phyloP scores from a whole-genome alignment of 805 yeast genomes.

The Lachancea kluyveri region DNA sequence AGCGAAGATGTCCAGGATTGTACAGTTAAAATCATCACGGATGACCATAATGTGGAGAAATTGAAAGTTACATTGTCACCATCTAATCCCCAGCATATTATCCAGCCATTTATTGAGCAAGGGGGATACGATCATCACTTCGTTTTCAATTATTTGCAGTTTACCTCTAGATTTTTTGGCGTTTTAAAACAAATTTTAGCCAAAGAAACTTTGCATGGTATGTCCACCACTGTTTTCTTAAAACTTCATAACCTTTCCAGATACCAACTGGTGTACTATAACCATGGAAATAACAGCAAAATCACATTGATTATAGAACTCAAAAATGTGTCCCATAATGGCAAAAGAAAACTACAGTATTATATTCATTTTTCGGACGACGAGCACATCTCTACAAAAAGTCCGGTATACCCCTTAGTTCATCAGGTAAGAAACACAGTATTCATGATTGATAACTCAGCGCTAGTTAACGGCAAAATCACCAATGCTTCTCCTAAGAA shows the following conservation, averaged over 20 bases:
- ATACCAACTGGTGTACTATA: conserved; percentile 26
- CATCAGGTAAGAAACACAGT: conserved; percentile 26
- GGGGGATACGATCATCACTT: conserved; percentile 28
- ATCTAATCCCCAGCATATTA: conserved; percentile 29
- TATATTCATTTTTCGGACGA: conserved; percentile 28
- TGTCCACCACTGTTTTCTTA: conserved; percentile 19
- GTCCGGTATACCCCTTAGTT: conserved; percentile 24
- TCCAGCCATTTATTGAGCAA: conserved; percentile 28
- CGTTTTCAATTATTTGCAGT: conserved; percentile 30
- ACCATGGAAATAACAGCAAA: conserved; percentile 22
- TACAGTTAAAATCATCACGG: conserved; percentile 25
- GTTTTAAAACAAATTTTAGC: conserved; percentile 3
- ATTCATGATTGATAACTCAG: conserved; percentile 21
- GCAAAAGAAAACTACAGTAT: conserved; percentile 19
- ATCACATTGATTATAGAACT: conserved; percentile 25
- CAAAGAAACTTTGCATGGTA: conserved; percentile 1
- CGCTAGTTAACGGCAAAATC: conserved; percentile 5
- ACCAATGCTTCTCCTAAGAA: conserved; percentile 5
- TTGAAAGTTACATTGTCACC: conserved; percentile 25
- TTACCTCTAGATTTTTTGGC: conserved; percentile 18
- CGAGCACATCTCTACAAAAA: conserved; percentile 24
- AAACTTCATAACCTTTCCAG: conserved; percentile 27
- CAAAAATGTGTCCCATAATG: conserved; percentile 25
- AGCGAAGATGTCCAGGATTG: conserved; percentile 26
- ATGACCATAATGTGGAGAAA: conserved; percentile 24